A percentile compares a stretch with the other conserved stretches of the same genome.
Conservation (phyloP, 371 early-diverging fungal species). For the Lichtheimia ramosa region DNA sequence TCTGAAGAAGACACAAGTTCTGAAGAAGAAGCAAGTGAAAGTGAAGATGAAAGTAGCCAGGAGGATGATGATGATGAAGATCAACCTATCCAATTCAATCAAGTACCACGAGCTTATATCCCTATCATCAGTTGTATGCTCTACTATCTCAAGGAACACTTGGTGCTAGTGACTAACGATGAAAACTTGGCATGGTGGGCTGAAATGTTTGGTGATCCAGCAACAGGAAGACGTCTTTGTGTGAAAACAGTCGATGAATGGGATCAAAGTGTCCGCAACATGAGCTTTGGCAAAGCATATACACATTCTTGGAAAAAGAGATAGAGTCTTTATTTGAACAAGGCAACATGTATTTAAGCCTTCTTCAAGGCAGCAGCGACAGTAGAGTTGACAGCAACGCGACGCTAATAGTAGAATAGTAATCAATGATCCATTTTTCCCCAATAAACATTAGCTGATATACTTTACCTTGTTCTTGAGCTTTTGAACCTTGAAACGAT, state of each 20-base stretch:
- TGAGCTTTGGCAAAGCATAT: constrained; percentile 29
- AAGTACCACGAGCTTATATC: constrained; percentile 38
- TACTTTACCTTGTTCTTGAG: constrained; percentile 76
- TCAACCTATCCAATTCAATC: constrained; percentile 13
- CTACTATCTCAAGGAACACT: constrained; percentile 32
- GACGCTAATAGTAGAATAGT: constrained; percentile 31
- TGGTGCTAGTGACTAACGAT: constrained; percentile 50
- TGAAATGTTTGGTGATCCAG: constrained; percentile 43
- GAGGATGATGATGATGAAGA: constrained; percentile 11
- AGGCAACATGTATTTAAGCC: constrained; percentile 5
- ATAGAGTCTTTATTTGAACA: constrained; percentile 18
- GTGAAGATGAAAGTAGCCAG: constrained; percentile 3
- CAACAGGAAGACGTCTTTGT: constrained; percentile 30
- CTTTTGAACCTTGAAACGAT: constrained; percentile 94
- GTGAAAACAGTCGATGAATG: constrained; percentile 47
- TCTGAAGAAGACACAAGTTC: constrained; percentile 8
- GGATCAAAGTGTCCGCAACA: constrained; percentile 37
- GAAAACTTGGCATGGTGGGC: constrained; percentile 52
- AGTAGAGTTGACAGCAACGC: constrained; percentile 41
- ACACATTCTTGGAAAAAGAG: constrained; percentile 28
- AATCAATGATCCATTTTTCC: neutral
- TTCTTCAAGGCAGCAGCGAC: constrained; percentile 43
- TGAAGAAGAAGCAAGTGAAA: constrained; percentile 8
- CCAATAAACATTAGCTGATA: neutral
- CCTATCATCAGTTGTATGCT: constrained; percentile 46